phyloP scores from a whole-genome alignment of 176 grass and related monocot species.

The Zoysia pacifica region DNA sequence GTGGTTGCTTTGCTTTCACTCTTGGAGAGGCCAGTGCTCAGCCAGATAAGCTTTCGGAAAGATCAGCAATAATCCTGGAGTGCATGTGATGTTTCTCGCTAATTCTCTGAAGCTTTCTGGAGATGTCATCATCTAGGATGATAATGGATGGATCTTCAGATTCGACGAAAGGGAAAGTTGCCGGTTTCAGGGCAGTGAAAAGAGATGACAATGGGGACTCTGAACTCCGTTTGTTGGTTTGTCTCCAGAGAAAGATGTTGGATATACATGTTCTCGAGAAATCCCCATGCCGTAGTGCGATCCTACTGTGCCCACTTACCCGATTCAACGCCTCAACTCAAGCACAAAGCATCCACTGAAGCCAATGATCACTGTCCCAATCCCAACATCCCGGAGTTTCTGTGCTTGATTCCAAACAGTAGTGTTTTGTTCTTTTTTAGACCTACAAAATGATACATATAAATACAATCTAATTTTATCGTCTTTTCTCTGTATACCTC shows the following conservation, averaged over 20 bases:
- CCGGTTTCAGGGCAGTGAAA: neutral
- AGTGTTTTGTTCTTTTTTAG: no score
- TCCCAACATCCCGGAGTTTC: no score
- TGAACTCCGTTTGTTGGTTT: neutral
- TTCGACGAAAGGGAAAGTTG: neutral
- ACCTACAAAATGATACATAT: no score
- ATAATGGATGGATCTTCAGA: conserved; percentile 24
- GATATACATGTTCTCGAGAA: neutral
- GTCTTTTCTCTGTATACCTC: no score
- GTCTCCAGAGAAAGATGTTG: neutral
- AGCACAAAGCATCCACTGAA: no score
- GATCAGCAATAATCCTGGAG: conserved; percentile 15
- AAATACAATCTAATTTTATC: no score
- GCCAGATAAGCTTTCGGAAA: neutral
- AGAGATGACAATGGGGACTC: neutral
- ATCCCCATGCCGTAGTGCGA: neutral
- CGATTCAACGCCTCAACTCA: no score
- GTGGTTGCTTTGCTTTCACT: conserved; percentile 38
- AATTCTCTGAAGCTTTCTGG: conserved; percentile 23
- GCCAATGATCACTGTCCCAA: no score
- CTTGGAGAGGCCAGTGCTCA: neutral
- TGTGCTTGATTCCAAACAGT: no score
- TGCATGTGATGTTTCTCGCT: neutral
- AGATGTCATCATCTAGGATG: neutral
- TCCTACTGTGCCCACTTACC: neutral